Evolutionary conservation across 805 yeast genomes (phyloP), one percentile per base, ranked within the genome.

Genomic region (Wilhelminamyces savonicus): DNA sequence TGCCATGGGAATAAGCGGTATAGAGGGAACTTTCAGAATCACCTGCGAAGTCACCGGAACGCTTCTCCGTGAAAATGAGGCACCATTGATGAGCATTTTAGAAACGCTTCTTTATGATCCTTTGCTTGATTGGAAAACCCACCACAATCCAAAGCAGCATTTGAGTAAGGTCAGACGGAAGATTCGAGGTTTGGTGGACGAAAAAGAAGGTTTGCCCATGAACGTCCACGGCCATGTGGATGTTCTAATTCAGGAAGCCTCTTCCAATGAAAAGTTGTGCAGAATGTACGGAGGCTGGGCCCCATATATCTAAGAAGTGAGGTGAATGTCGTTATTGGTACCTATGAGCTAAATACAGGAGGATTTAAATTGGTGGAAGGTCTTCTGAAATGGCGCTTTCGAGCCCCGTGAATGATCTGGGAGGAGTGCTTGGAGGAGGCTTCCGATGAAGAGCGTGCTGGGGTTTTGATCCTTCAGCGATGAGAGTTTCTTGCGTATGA

Each of bases 221-320:
- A 85, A 94, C 57, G 83, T 88, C 3, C 79, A 82, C 26, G 97
- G 96, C 0, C 95, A 90, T 48, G 96, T 87, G 2, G 97, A 92
- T 46, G 77, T 82, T 17, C 67, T 92, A 36, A 82, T 90, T 19
- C 85, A 82, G 42, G 83, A 81, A 38, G 92, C 97, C 0, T 71
- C 83, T 0, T 76, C 85, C 2, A 62, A 62, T 4, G 84, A 78
- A 26, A 78, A 79, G 39, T 56, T 92, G 24, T 68, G 84, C 18
- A 81, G 71, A 41, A 90, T 92, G 98, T 92, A 85, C 54, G 76
- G 82, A 16, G 99, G 99, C 3, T 92, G 99, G 99, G 56, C 66
- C 4, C 60, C 69, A 6, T 62, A 59, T 37, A 35, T 56, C 13
- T 59, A 39, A 30, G 4, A 7, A 11, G 17, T 7, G 4, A 7